These are phyloP conservation scores for Metschnikowia hibisci DNA, from an alignment of 805 yeast species.

Conservation along the genomic window DNA sequence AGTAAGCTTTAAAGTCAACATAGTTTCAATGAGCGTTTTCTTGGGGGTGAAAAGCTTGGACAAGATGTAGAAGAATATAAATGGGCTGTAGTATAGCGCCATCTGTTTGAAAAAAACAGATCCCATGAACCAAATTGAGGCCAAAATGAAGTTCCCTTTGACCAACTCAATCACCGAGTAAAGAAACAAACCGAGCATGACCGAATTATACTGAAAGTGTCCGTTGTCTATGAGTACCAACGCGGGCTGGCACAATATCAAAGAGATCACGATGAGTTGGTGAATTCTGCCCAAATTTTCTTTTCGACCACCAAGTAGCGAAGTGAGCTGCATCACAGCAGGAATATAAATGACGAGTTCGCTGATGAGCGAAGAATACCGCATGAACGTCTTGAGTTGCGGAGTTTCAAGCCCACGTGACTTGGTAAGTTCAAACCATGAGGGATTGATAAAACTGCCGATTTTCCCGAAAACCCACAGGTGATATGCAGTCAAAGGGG, in stretches of 20 bases:
- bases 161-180: constrained; percentile 63
- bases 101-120: constrained; percentile 89
- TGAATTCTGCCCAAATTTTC: constrained; percentile 58
- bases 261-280: constrained; percentile 70
- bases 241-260: constrained; percentile 81
- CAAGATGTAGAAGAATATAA: constrained; percentile 75
- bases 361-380: constrained; percentile 71
- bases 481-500: constrained; percentile 94
- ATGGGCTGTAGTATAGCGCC: constrained; percentile 91
- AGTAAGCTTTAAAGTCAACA: constrained; percentile 41
- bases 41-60: constrained; percentile 37
- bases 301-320: constrained; percentile 60
- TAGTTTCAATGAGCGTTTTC: constrained; percentile 20
- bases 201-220: constrained; percentile 92
- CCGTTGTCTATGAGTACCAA: constrained; percentile 90
- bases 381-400: constrained; percentile 77
- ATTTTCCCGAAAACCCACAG: constrained; percentile 74
- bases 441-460: constrained; percentile 58
- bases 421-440: constrained; percentile 70
- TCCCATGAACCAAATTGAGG: constrained; percentile 72
- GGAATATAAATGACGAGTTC: constrained; percentile 77
- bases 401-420: constrained; percentile 75
- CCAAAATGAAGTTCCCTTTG: constrained; percentile 58
- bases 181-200: constrained; percentile 85
- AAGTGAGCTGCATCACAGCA: constrained; percentile 66